Conservation (phyloP, 768 basidiomycete species). For the Rhodotorula kratochvilovae region DNA sequence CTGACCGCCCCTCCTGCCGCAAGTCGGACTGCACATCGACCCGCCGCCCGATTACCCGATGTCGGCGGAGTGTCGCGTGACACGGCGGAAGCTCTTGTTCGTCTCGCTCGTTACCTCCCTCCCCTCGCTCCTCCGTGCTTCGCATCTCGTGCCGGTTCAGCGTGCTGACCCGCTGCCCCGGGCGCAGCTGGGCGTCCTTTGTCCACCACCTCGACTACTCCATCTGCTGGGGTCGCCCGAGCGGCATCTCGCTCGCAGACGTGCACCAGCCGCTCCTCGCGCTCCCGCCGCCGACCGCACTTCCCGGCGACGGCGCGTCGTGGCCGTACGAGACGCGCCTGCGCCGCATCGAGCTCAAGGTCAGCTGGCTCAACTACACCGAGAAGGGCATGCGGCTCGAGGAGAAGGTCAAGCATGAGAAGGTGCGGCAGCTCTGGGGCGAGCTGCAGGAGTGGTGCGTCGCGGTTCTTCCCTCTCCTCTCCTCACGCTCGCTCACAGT, state of each 20-base stretch:
- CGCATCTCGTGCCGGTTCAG: no score
- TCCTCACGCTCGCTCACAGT: no score
- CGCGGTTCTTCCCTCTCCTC: no score
- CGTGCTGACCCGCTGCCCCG: no score
- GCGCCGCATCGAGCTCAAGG: not conserved
- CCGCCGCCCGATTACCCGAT: not conserved
- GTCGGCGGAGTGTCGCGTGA: not conserved
- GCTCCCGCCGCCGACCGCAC: fast-evolving
- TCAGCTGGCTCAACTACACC: not conserved
- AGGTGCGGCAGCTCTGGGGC: no score
- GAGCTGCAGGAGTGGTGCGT: no score
- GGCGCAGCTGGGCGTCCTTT: not conserved
- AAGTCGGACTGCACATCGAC: not conserved
- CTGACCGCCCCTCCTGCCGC: not conserved
- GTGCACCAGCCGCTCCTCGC: not conserved
- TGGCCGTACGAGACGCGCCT: not conserved
- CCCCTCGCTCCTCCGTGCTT: no score
- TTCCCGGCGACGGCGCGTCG: not conserved
- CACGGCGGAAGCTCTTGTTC: not conserved
- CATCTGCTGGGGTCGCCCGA: not conserved
- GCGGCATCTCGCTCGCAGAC: not conserved
- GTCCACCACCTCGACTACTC: not conserved
- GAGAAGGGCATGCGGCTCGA: not conserved
- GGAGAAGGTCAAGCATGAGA: not conserved
- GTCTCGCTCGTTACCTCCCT: no score